These are phyloP conservation scores for Closterium sp. DNA, from an alignment of 139 green algal species.

Conservation along the genomic window DNA sequence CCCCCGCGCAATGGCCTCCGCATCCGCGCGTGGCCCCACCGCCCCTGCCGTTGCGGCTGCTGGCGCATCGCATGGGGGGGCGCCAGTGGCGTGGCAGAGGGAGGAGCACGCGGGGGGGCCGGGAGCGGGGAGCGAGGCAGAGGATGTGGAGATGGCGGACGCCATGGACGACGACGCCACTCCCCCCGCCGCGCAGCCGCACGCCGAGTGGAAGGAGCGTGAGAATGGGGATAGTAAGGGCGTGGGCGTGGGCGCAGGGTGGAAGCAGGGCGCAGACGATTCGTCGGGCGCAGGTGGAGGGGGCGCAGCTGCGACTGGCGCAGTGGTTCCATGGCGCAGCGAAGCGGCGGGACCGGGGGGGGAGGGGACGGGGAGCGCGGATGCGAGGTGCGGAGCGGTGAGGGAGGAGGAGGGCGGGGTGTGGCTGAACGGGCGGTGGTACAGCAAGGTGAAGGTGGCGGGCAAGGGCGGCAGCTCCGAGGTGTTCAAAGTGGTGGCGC, in stretches of 20 bases:
- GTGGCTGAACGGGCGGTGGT: slow-evolving; percentile 68
- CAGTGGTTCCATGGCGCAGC: not conserved
- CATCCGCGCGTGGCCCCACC: no score
- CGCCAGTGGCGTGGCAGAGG: no score
- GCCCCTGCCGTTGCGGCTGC: no score
- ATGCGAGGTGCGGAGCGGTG: not conserved
- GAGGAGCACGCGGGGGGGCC: no score
- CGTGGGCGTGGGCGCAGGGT: no score
- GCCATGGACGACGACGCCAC: not conserved
- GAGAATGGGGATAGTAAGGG: no score
- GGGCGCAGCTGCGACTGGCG: no score
- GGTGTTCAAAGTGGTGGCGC: slow-evolving; percentile 91
- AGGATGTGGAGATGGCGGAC: not conserved
- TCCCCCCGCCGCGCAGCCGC: not conserved
- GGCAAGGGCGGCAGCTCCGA: slow-evolving; percentile 90
- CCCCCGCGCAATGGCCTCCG: no score
- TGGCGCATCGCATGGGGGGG: no score
- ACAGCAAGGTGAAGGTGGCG: slow-evolving; percentile 92
- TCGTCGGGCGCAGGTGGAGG: no score
- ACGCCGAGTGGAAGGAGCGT: no score
- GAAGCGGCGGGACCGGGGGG: not conserved
- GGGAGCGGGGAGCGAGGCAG: not conserved
- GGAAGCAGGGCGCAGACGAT: no score
- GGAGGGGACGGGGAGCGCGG: not conserved
- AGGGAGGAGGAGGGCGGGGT: slow-evolving; percentile 79